These are phyloP conservation scores for Periconia digitata DNA, from an alignment of 2,329 filamentous ascomycete genomes.

Conservation along the genomic window DNA sequence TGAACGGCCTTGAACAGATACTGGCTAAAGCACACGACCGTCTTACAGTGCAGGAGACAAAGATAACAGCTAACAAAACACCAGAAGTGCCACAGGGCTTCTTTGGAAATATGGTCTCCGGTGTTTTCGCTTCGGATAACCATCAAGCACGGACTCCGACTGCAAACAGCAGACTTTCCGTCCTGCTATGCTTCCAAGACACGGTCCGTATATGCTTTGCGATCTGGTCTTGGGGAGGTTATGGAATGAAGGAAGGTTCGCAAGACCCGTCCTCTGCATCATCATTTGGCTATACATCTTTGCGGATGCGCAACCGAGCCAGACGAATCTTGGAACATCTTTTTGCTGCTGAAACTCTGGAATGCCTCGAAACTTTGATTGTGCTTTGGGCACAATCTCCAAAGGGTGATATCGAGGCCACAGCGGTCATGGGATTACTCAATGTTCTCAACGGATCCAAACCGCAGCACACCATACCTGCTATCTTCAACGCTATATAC, in stretches of 20 bases:
- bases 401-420: slow-evolving; percentile 54
- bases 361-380: slow-evolving; percentile 89
- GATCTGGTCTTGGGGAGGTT: slow-evolving; percentile 91
- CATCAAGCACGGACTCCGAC: slow-evolving; percentile 77
- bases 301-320: slow-evolving; percentile 87
- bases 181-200: slow-evolving; percentile 95
- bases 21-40: slow-evolving; percentile 85
- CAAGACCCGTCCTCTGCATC: slow-evolving; percentile 71
- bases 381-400: slow-evolving; percentile 72
- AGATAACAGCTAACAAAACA: slow-evolving; percentile 68
- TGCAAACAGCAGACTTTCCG: slow-evolving; percentile 91
- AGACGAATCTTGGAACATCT: slow-evolving; percentile 87
- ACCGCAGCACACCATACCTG: slow-evolving; percentile 88
- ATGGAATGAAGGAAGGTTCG: slow-evolving; percentile 57
- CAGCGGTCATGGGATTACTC: slow-evolving; percentile 78
- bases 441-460: slow-evolving; percentile 89
- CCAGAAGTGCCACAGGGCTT: slow-evolving; percentile 84
- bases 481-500: slow-evolving; percentile 94
- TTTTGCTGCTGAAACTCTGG: slow-evolving; percentile 86
- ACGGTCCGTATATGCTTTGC: slow-evolving; percentile 87
- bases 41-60: slow-evolving; percentile 73
- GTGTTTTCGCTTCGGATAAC: slow-evolving; percentile 79
- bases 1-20: slow-evolving; percentile 92
- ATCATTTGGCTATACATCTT: slow-evolving; percentile 86
- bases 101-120: slow-evolving; percentile 92